Percentiles rank a stretch among this genome's conserved stretches.
Evolutionary conservation across 2,329 filamentous ascomycete species (phyloP).

Genomic region (Fusarium coffeatum): DNA sequence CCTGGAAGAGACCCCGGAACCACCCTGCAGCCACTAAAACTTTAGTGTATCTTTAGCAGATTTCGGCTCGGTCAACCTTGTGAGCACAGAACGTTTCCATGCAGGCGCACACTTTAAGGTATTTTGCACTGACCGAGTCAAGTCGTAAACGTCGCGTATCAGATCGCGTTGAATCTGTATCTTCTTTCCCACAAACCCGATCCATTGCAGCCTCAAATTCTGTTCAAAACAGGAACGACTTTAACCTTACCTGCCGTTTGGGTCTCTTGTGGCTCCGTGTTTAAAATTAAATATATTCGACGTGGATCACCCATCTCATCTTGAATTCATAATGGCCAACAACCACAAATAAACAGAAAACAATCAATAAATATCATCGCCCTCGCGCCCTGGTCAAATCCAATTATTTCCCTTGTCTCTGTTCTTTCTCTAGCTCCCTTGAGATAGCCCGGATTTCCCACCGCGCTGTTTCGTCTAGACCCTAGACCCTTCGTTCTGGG

Average conservation of each 20-base stretch:
- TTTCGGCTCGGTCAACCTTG: constrained; percentile 9
- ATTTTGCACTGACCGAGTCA: constrained; percentile 23
- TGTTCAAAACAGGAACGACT: neutral
- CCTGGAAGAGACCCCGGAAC: constrained; percentile 16
- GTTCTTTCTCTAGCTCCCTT: constrained; percentile 31
- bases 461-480: constrained; percentile 38
- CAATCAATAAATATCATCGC: constrained; percentile 29
- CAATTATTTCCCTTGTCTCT: constrained; percentile 30
- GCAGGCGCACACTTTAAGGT: constrained; percentile 23
- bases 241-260: neutral
- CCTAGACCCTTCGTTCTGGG: constrained; percentile 31
- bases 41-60: constrained; percentile 35
- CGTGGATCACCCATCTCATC: neutral
- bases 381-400: constrained; percentile 10
- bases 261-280: neutral
- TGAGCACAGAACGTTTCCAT: constrained; percentile 6
- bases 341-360: constrained; percentile 31
- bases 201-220: constrained; percentile 16
- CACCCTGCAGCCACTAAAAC: constrained; percentile 29
- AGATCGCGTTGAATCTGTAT: constrained; percentile 31
- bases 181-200: constrained; percentile 13
- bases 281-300: neutral
- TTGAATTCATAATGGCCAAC: neutral
- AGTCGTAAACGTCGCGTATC: constrained; percentile 31
- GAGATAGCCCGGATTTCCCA: constrained; percentile 36